Evolutionary conservation across 164 flowering plant genomes (phyloP), one percentile per base, ranked within the genome.

Genomic region (Euptelea pleiosperma): DNA sequence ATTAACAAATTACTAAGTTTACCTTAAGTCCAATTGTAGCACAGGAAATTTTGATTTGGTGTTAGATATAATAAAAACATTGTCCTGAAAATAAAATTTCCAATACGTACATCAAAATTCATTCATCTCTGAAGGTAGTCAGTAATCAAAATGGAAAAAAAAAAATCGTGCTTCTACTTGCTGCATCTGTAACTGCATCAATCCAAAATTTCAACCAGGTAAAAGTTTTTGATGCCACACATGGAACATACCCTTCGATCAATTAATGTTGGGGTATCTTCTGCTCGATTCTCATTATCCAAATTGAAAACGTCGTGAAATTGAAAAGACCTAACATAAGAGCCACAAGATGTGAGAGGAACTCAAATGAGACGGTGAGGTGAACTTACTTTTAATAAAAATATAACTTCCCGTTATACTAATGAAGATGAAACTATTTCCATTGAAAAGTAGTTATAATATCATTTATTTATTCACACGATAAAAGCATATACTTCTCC

Each of bases 51-150:
- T 89, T 21, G 96, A 92, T 68, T 89, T 89, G 57, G 76, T 65
- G 72, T 87, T 92, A 10, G 98, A 92, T 63, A 92, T 92, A 10
- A 92, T 87, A 65, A 89, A 92, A 40, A 89, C 94, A 77, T 92
- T 92, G 70, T 92, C 91, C 98, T 92, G 89, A 63, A 57, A 66
- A 44, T 33, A 42, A 37, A 59, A 18, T 19, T 41, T 57, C 31
- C 55, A 60, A 33, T n/a, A 53, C 25, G 10, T 15, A 31, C 36
- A 58, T 26, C 22, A 49, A 49, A 15, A 71, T 36, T 41, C 15
- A 18, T 29, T 51, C 11, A 41, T 25, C 28, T 18, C 36, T 31
- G 16, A 39, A 33, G 42, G 43, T n/a, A 44, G 46, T 16, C 47
- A 44, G 4, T 6, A 33, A 16, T 4, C 56, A 44, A 30, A 43